Evolutionary conservation across 1,284 basidiomycete genomes (phyloP).

Genomic region (Trichosporon sp.): DNA sequence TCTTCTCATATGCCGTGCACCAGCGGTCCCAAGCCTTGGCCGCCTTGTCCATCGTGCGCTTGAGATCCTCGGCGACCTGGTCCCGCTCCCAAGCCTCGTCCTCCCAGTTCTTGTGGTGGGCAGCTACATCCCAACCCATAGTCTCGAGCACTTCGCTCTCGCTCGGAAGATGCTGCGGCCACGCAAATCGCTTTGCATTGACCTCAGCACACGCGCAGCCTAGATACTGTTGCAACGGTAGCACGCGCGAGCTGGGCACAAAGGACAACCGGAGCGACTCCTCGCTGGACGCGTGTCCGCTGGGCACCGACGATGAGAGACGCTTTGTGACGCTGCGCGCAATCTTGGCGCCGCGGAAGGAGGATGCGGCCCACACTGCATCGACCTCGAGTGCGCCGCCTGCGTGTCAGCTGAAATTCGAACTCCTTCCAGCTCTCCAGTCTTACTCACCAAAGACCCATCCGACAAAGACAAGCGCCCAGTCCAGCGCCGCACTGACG

Average conservation of each 20-base stretch:
- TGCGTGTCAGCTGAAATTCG: background rate
- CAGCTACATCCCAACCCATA: slow-evolving; percentile 18
- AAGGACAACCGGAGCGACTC: slow-evolving; percentile 8
- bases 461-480: slow-evolving; percentile 20
- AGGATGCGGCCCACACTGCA: slow-evolving; percentile 18
- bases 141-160: slow-evolving; percentile 13
- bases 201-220: slow-evolving; percentile 2
- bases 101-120: slow-evolving; percentile 21
- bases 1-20: slow-evolving; percentile 17
- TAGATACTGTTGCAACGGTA: slow-evolving; percentile 10
- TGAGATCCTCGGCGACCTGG: slow-evolving; percentile 19
- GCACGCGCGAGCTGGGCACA: slow-evolving; percentile 1
- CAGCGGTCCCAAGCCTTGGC: slow-evolving; percentile 20
- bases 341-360: slow-evolving; percentile 19
- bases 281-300: background rate
- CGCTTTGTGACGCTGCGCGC: slow-evolving; percentile 19
- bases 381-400: slow-evolving; percentile 22
- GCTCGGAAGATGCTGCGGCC: slow-evolving; percentile 4
- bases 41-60: slow-evolving; percentile 18
- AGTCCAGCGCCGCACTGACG: slow-evolving; percentile 15
- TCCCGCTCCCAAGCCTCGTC: slow-evolving; percentile 22
- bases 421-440: background rate
- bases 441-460: slow-evolving; percentile 19
- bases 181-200: slow-evolving; percentile 6
- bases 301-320: slow-evolving; percentile 6